phyloP scores from a whole-genome alignment of 768 basidiomycete genomes.

The Pulveroboletus ravenelii region DNA sequence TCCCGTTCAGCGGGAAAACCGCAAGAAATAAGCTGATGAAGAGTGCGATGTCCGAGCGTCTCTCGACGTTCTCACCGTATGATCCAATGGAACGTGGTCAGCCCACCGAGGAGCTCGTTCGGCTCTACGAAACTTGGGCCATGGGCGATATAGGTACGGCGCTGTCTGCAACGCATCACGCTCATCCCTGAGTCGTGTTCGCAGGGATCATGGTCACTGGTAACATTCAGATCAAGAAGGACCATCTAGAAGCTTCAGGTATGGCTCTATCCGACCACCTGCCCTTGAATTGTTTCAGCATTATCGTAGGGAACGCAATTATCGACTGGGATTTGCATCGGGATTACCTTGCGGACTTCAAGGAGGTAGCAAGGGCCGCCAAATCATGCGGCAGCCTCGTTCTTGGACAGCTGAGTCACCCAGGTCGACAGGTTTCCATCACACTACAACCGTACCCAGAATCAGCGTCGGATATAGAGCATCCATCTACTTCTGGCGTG shows the following conservation, averaged over 20 bases:
- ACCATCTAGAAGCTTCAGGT: conserved; percentile 33
- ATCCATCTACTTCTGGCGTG: conserved; percentile 31
- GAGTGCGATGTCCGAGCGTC: conserved; percentile 34
- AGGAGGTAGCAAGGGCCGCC: conserved; percentile 26
- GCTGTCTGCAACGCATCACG: neutral
- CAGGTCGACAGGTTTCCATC: conserved; percentile 32
- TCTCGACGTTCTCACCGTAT: conserved; percentile 30
- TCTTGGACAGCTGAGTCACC: conserved; percentile 32
- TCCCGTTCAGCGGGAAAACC: conserved; percentile 28
- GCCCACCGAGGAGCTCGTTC: conserved; percentile 32
- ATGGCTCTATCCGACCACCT: neutral
- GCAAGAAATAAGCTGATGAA: conserved; percentile 32
- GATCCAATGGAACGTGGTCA: conserved; percentile 28
- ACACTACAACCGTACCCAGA: conserved; percentile 34
- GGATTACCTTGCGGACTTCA: conserved; percentile 20
- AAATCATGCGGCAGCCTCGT: conserved; percentile 29
- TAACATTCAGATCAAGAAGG: conserved; percentile 33
- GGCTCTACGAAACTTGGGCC: conserved; percentile 34
- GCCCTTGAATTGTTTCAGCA: neutral
- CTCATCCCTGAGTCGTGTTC: conserved; percentile 3
- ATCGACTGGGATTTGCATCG: conserved; percentile 28
- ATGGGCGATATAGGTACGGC: conserved; percentile 27
- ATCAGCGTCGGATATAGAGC: conserved; percentile 32
- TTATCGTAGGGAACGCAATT: conserved; percentile 27
- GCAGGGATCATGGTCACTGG: conserved; percentile 31